phyloP scores from a whole-genome alignment of 768 basidiomycete genomes.

The Pisolithus orientalis region DNA sequence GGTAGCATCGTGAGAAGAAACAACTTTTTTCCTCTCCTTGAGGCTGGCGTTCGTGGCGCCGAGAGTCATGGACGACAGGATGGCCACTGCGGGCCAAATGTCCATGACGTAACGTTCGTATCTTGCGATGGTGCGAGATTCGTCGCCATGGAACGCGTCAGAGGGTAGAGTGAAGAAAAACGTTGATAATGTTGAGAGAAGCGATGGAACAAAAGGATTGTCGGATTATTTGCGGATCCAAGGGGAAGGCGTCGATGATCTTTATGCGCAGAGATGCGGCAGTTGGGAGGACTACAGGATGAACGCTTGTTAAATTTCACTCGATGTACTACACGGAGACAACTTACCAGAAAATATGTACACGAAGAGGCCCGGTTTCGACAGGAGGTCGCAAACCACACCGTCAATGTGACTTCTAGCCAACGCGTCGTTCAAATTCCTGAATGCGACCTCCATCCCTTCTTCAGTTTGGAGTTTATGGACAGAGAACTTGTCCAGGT shows the following conservation, averaged over 20 bases:
- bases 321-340: not conserved
- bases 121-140: not conserved
- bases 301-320: not conserved
- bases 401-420: not conserved
- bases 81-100: conserved; percentile 7
- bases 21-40: conserved; percentile 4
- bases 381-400: conserved; percentile 2
- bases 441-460: not conserved
- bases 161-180: conserved; percentile 12
- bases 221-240: conserved; percentile 9
- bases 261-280: conserved; percentile 7
- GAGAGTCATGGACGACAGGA: conserved; percentile 3
- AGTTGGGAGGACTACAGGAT: not conserved
- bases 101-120: conserved; percentile 9
- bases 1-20: conserved; percentile 14
- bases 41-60: not conserved
- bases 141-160: not conserved
- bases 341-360: conserved; percentile 10
- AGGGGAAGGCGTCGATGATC: conserved; percentile 29
- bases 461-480: not conserved
- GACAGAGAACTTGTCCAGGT: not conserved
- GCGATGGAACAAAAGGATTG: conserved; percentile 11
- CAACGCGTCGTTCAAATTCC: not conserved
- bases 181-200: conserved; percentile 15
- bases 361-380: conserved; percentile 5